phyloP scores from a whole-genome alignment of 2,329 filamentous ascomycete species.

The Fusarium zealandicum region DNA sequence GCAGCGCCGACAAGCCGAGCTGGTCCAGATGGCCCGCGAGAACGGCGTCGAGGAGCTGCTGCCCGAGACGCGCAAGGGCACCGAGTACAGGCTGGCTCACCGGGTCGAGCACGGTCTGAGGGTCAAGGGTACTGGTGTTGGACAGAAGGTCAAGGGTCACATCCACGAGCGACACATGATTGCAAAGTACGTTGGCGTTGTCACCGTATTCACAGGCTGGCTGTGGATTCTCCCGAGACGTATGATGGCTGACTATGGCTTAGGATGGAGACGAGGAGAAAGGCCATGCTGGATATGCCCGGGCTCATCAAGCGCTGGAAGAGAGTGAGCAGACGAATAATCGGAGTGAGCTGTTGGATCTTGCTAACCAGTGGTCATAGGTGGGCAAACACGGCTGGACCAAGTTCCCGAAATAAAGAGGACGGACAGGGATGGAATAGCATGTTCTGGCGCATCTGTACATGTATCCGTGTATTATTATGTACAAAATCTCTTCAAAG shows the following conservation, averaged over 20 bases:
- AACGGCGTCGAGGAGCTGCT: slow-evolving; percentile 83
- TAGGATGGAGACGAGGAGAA: slow-evolving; percentile 85
- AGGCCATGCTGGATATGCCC: slow-evolving; percentile 95
- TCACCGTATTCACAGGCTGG: not conserved
- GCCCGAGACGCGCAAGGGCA: slow-evolving; percentile 78
- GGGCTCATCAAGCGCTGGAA: slow-evolving; percentile 93
- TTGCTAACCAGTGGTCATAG: slow-evolving; percentile 52
- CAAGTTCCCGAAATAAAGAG: slow-evolving; percentile 63
- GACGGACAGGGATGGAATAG: slow-evolving; percentile 25
- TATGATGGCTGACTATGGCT: slow-evolving; percentile 26
- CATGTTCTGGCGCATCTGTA: slow-evolving; percentile 39
- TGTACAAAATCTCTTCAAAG: slow-evolving; percentile 35
- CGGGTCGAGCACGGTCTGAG: slow-evolving; percentile 80
- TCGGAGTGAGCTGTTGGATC: not conserved
- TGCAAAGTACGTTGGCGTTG: slow-evolving; percentile 63
- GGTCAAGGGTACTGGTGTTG: slow-evolving; percentile 92
- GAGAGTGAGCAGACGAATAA: slow-evolving; percentile 64
- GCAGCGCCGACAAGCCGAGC: slow-evolving; percentile 84
- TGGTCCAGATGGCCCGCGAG: slow-evolving; percentile 83
- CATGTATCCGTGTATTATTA: slow-evolving; percentile 47
- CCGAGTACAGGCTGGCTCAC: slow-evolving; percentile 72
- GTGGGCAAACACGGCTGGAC: slow-evolving; percentile 63
- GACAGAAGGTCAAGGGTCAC: slow-evolving; percentile 94
- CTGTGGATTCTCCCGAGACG: not conserved
- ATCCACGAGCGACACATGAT: slow-evolving; percentile 87